Conservation (phyloP, 2,329 filamentous ascomycete genomes). For the Fusarium sp. region DNA sequence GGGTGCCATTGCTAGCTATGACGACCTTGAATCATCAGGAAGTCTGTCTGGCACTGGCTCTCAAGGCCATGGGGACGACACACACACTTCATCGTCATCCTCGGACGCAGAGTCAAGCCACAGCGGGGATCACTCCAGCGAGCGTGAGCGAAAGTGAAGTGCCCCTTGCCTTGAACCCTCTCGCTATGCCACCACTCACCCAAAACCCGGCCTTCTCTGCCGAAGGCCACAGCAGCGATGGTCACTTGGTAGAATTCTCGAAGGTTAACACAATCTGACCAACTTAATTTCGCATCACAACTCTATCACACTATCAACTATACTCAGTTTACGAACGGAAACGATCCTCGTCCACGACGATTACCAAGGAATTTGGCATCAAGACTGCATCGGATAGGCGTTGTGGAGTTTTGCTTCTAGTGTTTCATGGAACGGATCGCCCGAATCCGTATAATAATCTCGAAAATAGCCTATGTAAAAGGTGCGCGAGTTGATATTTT, state of each 20-base stretch:
- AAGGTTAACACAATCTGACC: neutral
- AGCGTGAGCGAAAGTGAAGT: slow-evolving; percentile 43
- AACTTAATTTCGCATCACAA: slow-evolving; percentile 21
- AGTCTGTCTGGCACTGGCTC: slow-evolving; percentile 57
- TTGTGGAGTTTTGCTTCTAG: slow-evolving; percentile 48
- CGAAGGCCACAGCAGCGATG: neutral
- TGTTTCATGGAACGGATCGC: slow-evolving; percentile 37
- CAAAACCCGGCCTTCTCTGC: neutral
- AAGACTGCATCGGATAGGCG: slow-evolving; percentile 54
- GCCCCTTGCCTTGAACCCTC: neutral
- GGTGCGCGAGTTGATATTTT: slow-evolving; percentile 27
- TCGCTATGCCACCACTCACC: neutral
- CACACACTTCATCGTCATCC: slow-evolving; percentile 53
- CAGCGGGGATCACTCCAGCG: slow-evolving; percentile 47
- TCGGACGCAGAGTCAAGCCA: slow-evolving; percentile 58
- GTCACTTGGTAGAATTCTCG: neutral
- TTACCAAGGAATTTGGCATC: slow-evolving; percentile 46
- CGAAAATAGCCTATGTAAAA: slow-evolving; percentile 13
- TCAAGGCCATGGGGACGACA: slow-evolving; percentile 53
- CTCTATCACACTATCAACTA: slow-evolving; percentile 27
- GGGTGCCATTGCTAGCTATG: slow-evolving; percentile 61
- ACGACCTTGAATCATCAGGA: slow-evolving; percentile 61
- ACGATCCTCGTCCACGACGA: slow-evolving; percentile 43
- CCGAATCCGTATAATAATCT: slow-evolving; percentile 43
- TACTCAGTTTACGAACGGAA: slow-evolving; percentile 43